Percentiles rank a stretch among this genome's conserved stretches.
Evolutionary conservation across 116 monocot genomes (phyloP).

Genomic region (Trichopus zeylanicus): DNA sequence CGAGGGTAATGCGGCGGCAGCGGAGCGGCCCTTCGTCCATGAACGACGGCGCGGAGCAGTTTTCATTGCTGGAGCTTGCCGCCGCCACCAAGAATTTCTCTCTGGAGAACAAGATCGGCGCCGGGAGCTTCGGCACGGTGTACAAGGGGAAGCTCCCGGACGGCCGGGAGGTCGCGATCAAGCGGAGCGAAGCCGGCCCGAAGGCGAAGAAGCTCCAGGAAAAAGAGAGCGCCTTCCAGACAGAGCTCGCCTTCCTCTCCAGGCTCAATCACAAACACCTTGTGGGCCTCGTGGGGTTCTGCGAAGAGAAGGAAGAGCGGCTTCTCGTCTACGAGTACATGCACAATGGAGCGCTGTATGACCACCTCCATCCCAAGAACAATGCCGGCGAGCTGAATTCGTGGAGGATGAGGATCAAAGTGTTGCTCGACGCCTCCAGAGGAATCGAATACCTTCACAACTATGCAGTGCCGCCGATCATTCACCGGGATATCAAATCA

Average conservation of each 20-base stretch:
- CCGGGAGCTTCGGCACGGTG: constrained; percentile 50
- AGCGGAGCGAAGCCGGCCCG: constrained; percentile 21
- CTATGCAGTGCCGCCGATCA: constrained; percentile 51
- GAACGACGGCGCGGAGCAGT: constrained; percentile 20
- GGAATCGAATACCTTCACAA: constrained; percentile 62
- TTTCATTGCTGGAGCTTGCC: constrained; percentile 28
- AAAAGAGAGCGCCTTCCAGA: constrained; percentile 37
- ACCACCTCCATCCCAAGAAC: constrained; percentile 30
- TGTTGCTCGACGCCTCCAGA: constrained; percentile 42
- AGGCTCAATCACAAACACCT: constrained; percentile 58
- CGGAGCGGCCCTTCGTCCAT: neutral
- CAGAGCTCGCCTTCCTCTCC: constrained; percentile 46
- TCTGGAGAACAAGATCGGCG: constrained; percentile 29
- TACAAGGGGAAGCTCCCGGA: constrained; percentile 37
- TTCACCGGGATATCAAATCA: constrained; percentile 61
- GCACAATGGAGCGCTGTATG: constrained; percentile 49
- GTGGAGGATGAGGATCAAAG: constrained; percentile 25
- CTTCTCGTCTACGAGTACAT: constrained; percentile 61
- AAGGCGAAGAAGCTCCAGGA: constrained; percentile 20
- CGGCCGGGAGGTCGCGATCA: constrained; percentile 47
- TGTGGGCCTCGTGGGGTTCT: constrained; percentile 44
- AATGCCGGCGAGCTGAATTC: constrained; percentile 10
- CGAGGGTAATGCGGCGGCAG: neutral
- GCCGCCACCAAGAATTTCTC: constrained; percentile 23
- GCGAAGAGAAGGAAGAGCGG: constrained; percentile 35